Evolutionary conservation across 2,329 filamentous ascomycete genomes (phyloP), one percentile per base, ranked within the genome.

Genomic region (Pseudocercospora fuligena): DNA sequence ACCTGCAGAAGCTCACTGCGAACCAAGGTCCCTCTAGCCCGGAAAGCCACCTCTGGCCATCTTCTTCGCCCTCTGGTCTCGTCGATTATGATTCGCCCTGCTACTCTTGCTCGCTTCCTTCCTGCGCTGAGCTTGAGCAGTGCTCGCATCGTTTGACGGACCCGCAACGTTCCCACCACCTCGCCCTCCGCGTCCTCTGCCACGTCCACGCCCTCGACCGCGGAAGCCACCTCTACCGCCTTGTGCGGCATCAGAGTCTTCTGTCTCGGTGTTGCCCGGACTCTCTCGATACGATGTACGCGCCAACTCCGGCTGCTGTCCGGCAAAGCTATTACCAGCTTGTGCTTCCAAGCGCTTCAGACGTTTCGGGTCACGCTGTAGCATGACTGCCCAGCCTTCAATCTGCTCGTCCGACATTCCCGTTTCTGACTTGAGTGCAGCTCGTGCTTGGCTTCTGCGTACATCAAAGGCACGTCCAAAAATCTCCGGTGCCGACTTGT

Each of bases 331-430:
- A 23, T 58, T 43, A 11, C 85, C 85, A 73, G 90, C 91, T 74
- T 88, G 90, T 60, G 85, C 85, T 78, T 97, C 92, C 51, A 98
- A 80, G 64, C 87, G 85, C 64, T 87, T 86, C 77, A 90, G 82
- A 66, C 90, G 86, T 73, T 87, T 86, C 0, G 91, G 86, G 73
- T 94, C 90, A 33, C 94, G 86, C 12, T 83, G 82, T 7, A 97
- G 80, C 92, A 98, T 97, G 58, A 97, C 82, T 0, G 87, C 92
- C 94, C 94, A 99, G 5, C 95, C 95, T 79, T 98, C 95, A 36
- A 99, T 90, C 2, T 91, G 89, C 79, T 98, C 94, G 73, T 98
- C 94, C 0, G 93, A 93, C 92, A 97, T 92, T 3, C 90, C 90
- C 0, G 92, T 97, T 66, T 93, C 89, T 23, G 86, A 85, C 72